Conservation (phyloP, 805 yeast genomes). For the Schwanniomyces sp. region DNA sequence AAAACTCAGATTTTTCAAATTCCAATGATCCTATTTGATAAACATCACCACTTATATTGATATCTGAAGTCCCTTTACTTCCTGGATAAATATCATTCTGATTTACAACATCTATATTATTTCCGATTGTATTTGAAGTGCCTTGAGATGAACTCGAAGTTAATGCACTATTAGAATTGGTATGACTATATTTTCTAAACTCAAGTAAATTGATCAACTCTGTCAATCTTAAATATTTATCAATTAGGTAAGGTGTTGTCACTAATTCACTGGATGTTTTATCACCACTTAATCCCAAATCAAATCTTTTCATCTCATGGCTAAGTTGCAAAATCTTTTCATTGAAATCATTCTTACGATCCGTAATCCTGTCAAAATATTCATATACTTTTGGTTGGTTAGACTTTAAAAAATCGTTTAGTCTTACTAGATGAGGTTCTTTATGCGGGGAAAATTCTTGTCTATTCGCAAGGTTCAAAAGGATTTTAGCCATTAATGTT, state of each 20-base stretch:
- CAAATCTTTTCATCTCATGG: conserved; percentile 57
- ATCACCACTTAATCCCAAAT: conserved; percentile 52
- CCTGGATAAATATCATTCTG: conserved; percentile 1
- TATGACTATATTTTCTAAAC: conserved; percentile 2
- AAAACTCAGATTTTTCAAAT: conserved; percentile 52
- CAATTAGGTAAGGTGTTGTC: conserved; percentile 66
- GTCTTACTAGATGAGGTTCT: conserved; percentile 72
- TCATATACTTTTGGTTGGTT: conserved; percentile 60
- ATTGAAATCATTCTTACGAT: conserved; percentile 64
- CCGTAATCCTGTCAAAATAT: conserved; percentile 72
- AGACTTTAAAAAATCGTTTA: conserved; percentile 67
- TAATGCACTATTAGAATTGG: neutral
- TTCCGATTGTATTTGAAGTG: conserved; percentile 5
- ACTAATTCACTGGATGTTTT: conserved; percentile 59
- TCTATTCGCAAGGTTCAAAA: conserved; percentile 78
- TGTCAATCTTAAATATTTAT: conserved; percentile 59
- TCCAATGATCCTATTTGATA: conserved; percentile 49
- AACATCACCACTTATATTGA: conserved; percentile 28
- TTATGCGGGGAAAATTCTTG: conserved; percentile 71
- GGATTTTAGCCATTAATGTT: conserved; percentile 75
- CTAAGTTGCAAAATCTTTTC: conserved; percentile 57
- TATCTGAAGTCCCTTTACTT: conserved; percentile 17
- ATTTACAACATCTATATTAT: conserved; percentile 2
- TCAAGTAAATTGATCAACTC: conserved; percentile 54
- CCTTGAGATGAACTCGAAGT: conserved; percentile 9